Base-by-base conservation (phyloP, 2,329 filamentous ascomycete genomes). In the Fusarium nurragi region DNA sequence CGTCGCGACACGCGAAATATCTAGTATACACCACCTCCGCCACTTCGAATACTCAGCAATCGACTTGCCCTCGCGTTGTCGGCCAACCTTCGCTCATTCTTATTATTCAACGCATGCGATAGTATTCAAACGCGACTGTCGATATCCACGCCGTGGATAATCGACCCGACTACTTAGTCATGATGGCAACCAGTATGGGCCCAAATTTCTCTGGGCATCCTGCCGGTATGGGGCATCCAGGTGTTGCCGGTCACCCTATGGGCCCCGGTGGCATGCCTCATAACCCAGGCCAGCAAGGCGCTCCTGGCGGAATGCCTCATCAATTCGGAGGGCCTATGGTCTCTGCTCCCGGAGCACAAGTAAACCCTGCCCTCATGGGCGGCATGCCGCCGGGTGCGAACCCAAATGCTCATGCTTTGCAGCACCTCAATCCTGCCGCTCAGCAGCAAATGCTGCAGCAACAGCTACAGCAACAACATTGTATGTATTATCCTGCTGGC, bases 331-430 rank as follows among this genome's bases (percentile, higher is more conserved):
- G 72, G 38, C 89, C 91, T 70, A 90, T 91, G 80, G 90, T 90
- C 25, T 91, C 90, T 56, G 90, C 86, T 32, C 89, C 90, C 19
- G 88, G 87, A 67, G 86, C 85, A 61, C 90, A 91, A 74, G 88
- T 92, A 67, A 91, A 88, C 74, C 89, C 91, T 71, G 86, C 88
- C 54, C 86, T 93, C 83, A 92, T 94, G 90, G 86, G 81, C 65
- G 88, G 86, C 56, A 92, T 94, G 87, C 90, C 90, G 64, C 89
- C 89, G 26, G 87, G 89, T 61, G 83, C 82, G 65, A 84, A 82
- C 51, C 86, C 86, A 57, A 90, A 87, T 77, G 84, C 86, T 59
- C 90, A 92, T 77, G 88, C 88, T 18, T 78, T 93, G 70, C 88
- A 90, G 73, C 91, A 94, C 74, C 75, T 93, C 51, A 91, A 83